Percentiles rank a stretch among this genome's conserved stretches.
Conservation (phyloP, 805 yeast genomes). For the Lachancea fermentati region DNA sequence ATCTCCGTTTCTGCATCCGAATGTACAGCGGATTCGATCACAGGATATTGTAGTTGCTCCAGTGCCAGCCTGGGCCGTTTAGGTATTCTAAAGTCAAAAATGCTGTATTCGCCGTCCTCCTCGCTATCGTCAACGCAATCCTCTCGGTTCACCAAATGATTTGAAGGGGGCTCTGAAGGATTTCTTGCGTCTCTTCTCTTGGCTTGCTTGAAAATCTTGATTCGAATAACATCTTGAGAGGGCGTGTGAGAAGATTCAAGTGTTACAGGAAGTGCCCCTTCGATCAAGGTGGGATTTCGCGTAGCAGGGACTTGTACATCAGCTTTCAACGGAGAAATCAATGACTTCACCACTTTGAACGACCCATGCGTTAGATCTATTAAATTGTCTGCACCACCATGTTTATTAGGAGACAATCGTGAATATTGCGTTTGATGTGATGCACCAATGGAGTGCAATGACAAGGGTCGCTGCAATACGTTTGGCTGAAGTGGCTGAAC, state of each 20-base stretch:
- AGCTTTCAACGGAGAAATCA: constrained; percentile 25
- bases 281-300: constrained; percentile 20
- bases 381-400: constrained; percentile 10
- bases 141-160: neutral
- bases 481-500: neutral
- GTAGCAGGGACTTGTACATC: constrained; percentile 30
- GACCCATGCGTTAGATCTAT: constrained; percentile 29
- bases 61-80: neutral
- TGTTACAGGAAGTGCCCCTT: neutral
- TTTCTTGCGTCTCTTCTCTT: too few relatives aligned
- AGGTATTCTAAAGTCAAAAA: neutral
- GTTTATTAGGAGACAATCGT: constrained; percentile 1
- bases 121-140: constrained; percentile 2
- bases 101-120: constrained; percentile 1
- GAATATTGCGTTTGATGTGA: neutral
- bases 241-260: too few relatives aligned
- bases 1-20: neutral
- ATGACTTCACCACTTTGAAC: constrained; percentile 23
- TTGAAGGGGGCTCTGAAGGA: too few relatives aligned
- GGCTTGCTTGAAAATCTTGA: too few relatives aligned
- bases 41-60: neutral
- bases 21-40: too few relatives aligned
- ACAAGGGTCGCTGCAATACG: neutral
- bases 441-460: neutral
- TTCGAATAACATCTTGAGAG: too few relatives aligned